A percentile compares a stretch with the other conserved stretches of the same genome.
Conservation (phyloP, 148 eudicot species). For the Rhododendron williamsianum region DNA sequence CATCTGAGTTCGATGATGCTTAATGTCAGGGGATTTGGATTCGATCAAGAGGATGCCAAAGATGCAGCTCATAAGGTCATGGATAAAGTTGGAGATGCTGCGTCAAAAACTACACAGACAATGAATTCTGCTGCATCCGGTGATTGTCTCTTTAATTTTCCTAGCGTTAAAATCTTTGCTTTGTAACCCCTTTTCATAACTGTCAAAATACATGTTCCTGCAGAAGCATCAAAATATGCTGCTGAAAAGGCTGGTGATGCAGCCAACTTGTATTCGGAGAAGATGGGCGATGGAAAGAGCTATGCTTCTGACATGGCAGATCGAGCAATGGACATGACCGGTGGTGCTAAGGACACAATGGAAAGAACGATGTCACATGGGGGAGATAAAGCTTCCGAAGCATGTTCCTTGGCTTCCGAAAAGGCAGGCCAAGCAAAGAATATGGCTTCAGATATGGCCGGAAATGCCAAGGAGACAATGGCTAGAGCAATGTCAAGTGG, state of each 20-base stretch:
- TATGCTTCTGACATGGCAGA: constrained; percentile 8
- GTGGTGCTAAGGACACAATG: constrained; percentile 8
- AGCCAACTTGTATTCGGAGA: constrained; percentile 16
- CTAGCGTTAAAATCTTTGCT: too few relatives aligned
- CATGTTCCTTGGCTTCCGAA: not conserved
- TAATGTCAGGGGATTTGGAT: constrained; percentile 21
- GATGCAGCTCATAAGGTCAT: constrained; percentile 17
- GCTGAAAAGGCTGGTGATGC: constrained; percentile 24
- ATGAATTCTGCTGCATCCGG: constrained; percentile 32
- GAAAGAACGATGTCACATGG: constrained; percentile 6
- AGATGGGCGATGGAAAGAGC: constrained; percentile 11
- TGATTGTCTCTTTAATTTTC: constrained; percentile 1
- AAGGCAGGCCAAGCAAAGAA: constrained; percentile 5
- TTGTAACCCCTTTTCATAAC: not conserved
- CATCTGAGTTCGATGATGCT: not conserved
- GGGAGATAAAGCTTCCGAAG: constrained; percentile 7
- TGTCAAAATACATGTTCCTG: not conserved
- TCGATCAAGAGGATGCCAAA: constrained; percentile 15
- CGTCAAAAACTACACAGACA: constrained; percentile 23
- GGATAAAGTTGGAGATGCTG: constrained; percentile 25
- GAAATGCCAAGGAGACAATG: not conserved
- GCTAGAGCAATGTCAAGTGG: not conserved
- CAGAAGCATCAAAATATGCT: constrained; percentile 30
- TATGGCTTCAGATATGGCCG: constrained; percentile 7
- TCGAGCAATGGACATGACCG: constrained; percentile 15